These are phyloP conservation scores for Torrubiella hemipterigena DNA, from an alignment of 2,329 filamentous ascomycete species.

Conservation along the genomic window DNA sequence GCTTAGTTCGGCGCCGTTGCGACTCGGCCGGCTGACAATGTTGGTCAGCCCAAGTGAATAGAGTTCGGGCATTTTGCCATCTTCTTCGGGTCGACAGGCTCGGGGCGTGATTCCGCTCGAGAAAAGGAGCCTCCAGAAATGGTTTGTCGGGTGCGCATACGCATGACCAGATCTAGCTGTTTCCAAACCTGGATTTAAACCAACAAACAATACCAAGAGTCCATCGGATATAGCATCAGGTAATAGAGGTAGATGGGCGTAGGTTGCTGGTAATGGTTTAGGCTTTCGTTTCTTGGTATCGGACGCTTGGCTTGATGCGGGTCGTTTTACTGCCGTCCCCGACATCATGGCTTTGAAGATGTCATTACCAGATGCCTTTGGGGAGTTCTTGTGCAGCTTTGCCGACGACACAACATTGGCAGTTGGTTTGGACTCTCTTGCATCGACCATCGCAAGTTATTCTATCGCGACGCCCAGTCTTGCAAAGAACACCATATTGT, in stretches of 20 bases:
- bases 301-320: too few relatives aligned
- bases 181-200: constrained; percentile 65
- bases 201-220: constrained; percentile 64
- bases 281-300: too few relatives aligned
- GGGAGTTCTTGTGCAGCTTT: too few relatives aligned
- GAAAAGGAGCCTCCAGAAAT: constrained; percentile 66
- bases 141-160: constrained; percentile 70
- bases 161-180: constrained; percentile 64
- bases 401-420: too few relatives aligned
- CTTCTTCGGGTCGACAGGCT: constrained; percentile 46
- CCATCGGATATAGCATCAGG: constrained; percentile 51
- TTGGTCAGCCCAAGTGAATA: constrained; percentile 80
- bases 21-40: constrained; percentile 68
- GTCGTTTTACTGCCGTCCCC: too few relatives aligned
- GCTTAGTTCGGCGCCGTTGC: constrained; percentile 67
- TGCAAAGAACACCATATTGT: too few relatives aligned
- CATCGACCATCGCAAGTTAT: too few relatives aligned
- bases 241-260: constrained; percentile 54
- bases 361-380: too few relatives aligned
- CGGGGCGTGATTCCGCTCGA: constrained; percentile 54
- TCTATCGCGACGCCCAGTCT: too few relatives aligned
- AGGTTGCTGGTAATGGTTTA: constrained; percentile 62
- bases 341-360: too few relatives aligned
- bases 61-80: constrained; percentile 53
- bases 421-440: too few relatives aligned